Evolutionary conservation across 2,329 filamentous ascomycete genomes (phyloP).

Genomic region (Alternaria infectoria): DNA sequence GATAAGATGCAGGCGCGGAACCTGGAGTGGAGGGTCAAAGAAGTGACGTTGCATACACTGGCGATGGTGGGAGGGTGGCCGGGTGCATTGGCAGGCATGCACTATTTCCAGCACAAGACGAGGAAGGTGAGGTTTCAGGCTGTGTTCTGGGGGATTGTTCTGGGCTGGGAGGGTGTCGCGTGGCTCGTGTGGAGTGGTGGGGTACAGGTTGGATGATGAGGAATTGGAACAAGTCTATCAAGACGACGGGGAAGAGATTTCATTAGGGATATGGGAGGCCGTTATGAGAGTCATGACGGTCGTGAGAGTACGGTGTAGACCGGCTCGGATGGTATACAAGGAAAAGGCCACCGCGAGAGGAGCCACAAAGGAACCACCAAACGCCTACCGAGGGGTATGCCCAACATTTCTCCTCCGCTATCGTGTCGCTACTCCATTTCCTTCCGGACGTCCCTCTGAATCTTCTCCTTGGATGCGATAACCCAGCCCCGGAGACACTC

Average conservation of each 20-base stretch:
- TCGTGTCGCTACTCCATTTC: conserved; percentile 12
- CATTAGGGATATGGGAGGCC: not conserved
- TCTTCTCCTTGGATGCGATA: conserved; percentile 13
- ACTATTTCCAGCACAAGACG: conserved; percentile 48
- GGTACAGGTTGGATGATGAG: conserved; percentile 1
- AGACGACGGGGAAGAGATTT: not conserved
- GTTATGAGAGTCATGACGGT: conserved; percentile 1
- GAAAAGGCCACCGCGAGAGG: not conserved
- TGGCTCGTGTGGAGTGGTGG: conserved; percentile 30
- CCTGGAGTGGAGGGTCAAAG: conserved; percentile 40
- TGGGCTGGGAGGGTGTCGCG: conserved; percentile 36
- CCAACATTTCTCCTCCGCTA: not conserved
- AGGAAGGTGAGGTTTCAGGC: conserved; percentile 37
- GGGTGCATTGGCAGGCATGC: conserved; percentile 40
- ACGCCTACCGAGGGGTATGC: not conserved
- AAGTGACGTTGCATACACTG: conserved; percentile 37
- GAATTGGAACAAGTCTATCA: not conserved
- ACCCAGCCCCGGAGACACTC: conserved; percentile 29
- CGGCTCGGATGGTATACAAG: not conserved
- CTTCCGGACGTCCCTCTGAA: conserved; percentile 10
- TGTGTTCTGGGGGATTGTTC: conserved; percentile 40
- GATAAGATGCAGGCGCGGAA: conserved; percentile 46
- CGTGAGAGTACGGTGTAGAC: not conserved
- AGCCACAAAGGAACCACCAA: not conserved
- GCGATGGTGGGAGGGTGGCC: conserved; percentile 44